Base-by-base conservation (phyloP, 2,329 filamentous ascomycete species). In the Penicillium olsonii region DNA sequence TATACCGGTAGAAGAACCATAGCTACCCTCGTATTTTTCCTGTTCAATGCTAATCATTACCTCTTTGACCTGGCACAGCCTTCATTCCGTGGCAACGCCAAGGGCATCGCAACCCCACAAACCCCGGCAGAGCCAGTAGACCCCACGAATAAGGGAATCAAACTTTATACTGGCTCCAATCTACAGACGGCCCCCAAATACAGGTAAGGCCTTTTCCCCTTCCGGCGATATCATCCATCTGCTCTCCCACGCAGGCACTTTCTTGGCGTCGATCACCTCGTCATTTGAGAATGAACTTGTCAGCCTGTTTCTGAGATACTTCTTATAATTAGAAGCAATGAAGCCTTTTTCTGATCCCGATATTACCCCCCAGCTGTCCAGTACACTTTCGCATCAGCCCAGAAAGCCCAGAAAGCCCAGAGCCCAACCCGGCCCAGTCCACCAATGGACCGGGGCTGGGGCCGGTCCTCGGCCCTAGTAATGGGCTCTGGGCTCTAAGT, bases 81-180 rank as follows among this genome's bases (percentile, higher is more conserved):
- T 27, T 44, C 34, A n/a, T 26, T 17, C 26, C 18, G 40, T 48
- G 46, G 39, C 45, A 31, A 48, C 6, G 45, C 45, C 31, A 42
- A 37, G 45, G 24, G 24, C 14, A 29, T 24, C 17, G 18, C 24
- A 5, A 48, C 39, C 45, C 39, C 24, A 37, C 45, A 29, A 17
- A 18, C 17, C 12, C 17, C 15, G 33, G 15, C 5, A 14, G 11
- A 10, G 29, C 45, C 34, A 43, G 33, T 48, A 24, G 18, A 38
- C 7, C 37, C 4, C n/a, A 38, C n/a, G 5, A 26, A 38, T 19
- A 14, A 17, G 17, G 11, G 12, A 18, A 24, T 20, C 10, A 31
- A n/a, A 31, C 29, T 31, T 33, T 22, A 31, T 18, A n/a, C 24
- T 29, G n/a, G n/a, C 18, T 11, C n/a, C 15, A 31, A 48, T 24